Evolutionary conservation across 2,329 filamentous ascomycete species (phyloP).

Genomic region (Phaeoacremonium minimum): DNA sequence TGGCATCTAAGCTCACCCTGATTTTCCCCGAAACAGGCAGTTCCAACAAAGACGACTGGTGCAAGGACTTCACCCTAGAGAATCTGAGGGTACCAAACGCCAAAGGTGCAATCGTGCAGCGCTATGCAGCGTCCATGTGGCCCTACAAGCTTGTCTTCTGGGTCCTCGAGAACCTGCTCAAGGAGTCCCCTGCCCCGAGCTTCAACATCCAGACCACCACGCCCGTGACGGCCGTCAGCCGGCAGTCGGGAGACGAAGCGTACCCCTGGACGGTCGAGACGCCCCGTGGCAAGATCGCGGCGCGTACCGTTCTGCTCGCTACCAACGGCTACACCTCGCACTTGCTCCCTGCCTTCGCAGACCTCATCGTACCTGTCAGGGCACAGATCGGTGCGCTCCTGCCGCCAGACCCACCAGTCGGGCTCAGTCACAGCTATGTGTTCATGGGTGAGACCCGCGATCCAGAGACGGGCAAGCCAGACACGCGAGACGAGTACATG

Average conservation of each 20-base stretch:
- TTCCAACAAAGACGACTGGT: constrained; percentile 18
- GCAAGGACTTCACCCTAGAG: constrained; percentile 32
- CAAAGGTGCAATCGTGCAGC: constrained; percentile 60
- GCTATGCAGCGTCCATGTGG: constrained; percentile 66
- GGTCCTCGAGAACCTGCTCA: constrained; percentile 58
- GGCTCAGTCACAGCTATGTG: constrained; percentile 57
- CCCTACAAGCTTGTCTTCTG: constrained; percentile 80
- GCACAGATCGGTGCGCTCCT: constrained; percentile 67
- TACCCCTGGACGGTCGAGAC: constrained; percentile 61
- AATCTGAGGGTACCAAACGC: constrained; percentile 52
- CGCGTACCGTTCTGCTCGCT: constrained; percentile 66
- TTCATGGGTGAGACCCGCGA: constrained; percentile 42
- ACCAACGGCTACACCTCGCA: constrained; percentile 83
- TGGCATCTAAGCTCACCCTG: constrained; percentile 46
- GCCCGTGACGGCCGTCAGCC: constrained; percentile 46
- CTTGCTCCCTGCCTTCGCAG: constrained; percentile 63
- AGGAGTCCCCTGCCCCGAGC: constrained; percentile 24
- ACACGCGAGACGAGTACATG: constrained; percentile 65
- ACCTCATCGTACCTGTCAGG: constrained; percentile 71
- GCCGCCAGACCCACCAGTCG: constrained; percentile 39
- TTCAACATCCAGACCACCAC: constrained; percentile 77
- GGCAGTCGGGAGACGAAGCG: constrained; percentile 8
- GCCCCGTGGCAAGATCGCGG: constrained; percentile 58
- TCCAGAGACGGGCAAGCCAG: constrained; percentile 11
- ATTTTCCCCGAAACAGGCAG: constrained; percentile 12